These are phyloP conservation scores for Globisporangium heterothallicum DNA, from an alignment of 352 stramenopile species.

Conservation along the genomic window DNA sequence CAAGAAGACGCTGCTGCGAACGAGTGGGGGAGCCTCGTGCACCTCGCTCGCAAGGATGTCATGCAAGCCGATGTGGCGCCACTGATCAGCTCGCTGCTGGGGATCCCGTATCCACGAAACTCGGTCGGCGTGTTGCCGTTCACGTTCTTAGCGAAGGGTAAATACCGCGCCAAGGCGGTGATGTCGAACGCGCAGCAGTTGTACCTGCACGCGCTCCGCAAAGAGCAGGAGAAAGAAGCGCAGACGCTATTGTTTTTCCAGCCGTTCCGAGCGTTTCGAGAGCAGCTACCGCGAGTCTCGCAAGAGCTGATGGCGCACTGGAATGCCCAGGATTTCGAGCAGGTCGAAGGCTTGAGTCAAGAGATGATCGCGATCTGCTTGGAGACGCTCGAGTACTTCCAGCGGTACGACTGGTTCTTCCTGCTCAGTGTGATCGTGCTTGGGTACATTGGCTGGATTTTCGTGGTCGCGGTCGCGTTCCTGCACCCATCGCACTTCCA, in stretches of 20 bases:
- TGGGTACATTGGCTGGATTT: conserved; percentile 77
- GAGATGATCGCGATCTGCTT: conserved; percentile 73
- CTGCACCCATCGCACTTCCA: conserved; percentile 34
- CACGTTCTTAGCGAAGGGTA: conserved; percentile 51
- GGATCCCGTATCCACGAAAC: conserved; percentile 74
- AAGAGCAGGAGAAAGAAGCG: conserved; percentile 58
- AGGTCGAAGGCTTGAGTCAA: conserved; percentile 51
- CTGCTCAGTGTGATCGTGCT: conserved; percentile 66
- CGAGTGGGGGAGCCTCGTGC: conserved; percentile 41
- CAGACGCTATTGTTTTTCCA: conserved; percentile 60
- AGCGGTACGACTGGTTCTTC: conserved; percentile 83
- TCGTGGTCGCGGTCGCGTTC: conserved; percentile 50
- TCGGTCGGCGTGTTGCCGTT: conserved; percentile 78
- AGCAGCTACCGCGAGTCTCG: conserved; percentile 25
- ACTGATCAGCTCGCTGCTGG: conserved; percentile 63
- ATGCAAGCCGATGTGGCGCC: conserved; percentile 84
- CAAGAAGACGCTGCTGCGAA: conserved; percentile 36
- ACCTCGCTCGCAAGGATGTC: conserved; percentile 63
- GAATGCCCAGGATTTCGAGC: conserved; percentile 13
- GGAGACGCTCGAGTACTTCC: conserved; percentile 68
- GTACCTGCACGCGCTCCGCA: conserved; percentile 54
- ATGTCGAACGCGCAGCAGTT: conserved; percentile 71
- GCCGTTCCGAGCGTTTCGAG: conserved; percentile 42
- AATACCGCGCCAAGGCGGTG: conserved; percentile 61
- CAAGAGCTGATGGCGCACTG: conserved; percentile 20